phyloP scores from a whole-genome alignment of 495 filamentous ascomycete species.

The Cenococcum geophilum region DNA sequence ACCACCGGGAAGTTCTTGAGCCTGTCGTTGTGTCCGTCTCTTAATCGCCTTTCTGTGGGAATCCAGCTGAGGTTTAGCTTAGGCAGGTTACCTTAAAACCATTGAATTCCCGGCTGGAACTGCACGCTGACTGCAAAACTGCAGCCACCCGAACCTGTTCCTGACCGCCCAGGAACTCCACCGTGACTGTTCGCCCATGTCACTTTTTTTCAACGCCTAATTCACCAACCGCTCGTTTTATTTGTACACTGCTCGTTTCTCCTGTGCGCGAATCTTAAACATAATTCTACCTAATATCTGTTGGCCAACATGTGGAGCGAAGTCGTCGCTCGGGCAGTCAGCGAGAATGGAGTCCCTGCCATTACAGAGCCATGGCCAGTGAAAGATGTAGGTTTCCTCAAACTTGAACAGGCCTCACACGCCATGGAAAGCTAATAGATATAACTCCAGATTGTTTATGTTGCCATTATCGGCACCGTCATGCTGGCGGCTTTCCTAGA shows the following conservation, averaged over 20 bases:
- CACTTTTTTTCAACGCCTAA: background rate
- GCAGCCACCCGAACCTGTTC: conserved; percentile 4
- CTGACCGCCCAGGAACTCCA: background rate
- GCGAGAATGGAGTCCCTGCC: conserved; percentile 15
- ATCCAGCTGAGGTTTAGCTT: background rate
- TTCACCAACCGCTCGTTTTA: background rate
- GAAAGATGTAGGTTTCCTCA: conserved; percentile 46
- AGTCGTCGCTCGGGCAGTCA: conserved; percentile 12
- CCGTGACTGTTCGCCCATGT: background rate
- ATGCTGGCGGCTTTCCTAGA: conserved; percentile 83
- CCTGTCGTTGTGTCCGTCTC: background rate
- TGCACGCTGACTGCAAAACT: background rate
- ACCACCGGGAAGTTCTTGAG: background rate
- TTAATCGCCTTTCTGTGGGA: background rate
- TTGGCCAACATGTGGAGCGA: background rate
- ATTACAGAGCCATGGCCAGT: conserved; percentile 33
- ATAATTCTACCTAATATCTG: background rate
- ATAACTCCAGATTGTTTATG: conserved; percentile 64
- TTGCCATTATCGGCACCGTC: conserved; percentile 71
- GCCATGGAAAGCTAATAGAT: background rate
- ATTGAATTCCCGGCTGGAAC: background rate
- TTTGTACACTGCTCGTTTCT: background rate
- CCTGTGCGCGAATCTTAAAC: background rate
- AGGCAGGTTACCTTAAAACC: background rate
- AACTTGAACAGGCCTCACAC: background rate